Evolutionary conservation across 257 asterid species (phyloP).

Genomic region (Solanum acaule): DNA sequence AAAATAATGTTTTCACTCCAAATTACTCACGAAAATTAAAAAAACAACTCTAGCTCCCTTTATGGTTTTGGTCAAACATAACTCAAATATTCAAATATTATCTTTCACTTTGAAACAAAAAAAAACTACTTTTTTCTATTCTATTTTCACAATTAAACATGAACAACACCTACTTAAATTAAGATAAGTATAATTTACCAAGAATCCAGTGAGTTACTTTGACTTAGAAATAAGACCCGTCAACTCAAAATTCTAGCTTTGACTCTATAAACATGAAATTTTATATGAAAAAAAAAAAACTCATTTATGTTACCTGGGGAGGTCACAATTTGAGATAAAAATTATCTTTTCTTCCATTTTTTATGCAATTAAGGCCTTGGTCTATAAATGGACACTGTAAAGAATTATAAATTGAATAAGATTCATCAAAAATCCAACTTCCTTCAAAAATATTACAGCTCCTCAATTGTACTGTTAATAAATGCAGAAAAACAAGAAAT

Average conservation of each 20-base stretch:
- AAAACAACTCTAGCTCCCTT: background rate
- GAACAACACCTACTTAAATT: too few relatives aligned
- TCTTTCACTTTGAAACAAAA: too few relatives aligned
- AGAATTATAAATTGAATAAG: constrained; percentile 41
- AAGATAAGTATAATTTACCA: background rate
- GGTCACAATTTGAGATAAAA: constrained; percentile 31
- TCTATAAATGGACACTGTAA: constrained; percentile 45
- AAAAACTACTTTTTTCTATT: too few relatives aligned
- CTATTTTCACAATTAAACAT: too few relatives aligned
- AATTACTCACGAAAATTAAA: background rate
- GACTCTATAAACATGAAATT: background rate
- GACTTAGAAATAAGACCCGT: background rate
- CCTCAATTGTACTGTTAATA: background rate
- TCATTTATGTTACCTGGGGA: background rate
- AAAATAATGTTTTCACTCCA: too few relatives aligned
- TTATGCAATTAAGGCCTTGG: constrained; percentile 44
- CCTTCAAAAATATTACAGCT: constrained; percentile 42
- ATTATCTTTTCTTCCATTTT: constrained; percentile 44
- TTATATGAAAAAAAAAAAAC: too few relatives aligned
- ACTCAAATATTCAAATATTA: too few relatives aligned
- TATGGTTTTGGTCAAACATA: too few relatives aligned
- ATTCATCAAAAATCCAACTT: constrained; percentile 49
- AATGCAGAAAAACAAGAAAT: background rate
- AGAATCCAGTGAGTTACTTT: background rate
- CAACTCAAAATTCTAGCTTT: background rate